These are phyloP conservation scores for Verticillium isaacii DNA, from an alignment of 2,329 filamentous ascomycete species.

Conservation along the genomic window DNA sequence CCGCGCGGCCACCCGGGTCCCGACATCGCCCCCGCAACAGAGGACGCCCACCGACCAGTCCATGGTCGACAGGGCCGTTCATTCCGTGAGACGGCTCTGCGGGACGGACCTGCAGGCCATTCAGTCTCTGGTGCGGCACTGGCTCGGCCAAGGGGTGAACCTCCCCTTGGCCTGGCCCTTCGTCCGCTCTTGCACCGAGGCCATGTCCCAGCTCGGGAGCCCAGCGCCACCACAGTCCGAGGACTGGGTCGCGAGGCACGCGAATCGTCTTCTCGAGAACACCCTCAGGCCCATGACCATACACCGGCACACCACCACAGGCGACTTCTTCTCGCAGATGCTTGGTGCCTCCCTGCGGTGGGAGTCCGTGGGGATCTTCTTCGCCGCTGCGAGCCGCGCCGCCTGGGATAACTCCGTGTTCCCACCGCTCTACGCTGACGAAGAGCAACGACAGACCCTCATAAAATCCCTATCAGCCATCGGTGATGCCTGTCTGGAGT, in stretches of 20 bases:
- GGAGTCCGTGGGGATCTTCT: conserved; percentile 19
- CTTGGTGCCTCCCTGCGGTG: conserved; percentile 12
- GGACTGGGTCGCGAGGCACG: not conserved
- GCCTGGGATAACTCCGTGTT: conserved; percentile 9
- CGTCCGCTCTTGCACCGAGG: not conserved
- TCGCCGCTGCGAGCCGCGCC: conserved; percentile 17
- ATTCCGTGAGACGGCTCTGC: not conserved
- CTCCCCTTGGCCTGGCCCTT: not conserved
- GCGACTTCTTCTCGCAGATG: conserved; percentile 12
- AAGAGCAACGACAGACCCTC: conserved; percentile 9
- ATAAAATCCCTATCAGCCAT: conserved; percentile 12
- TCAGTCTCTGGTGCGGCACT: not conserved
- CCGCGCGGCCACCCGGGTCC: not conserved
- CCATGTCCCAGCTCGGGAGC: not conserved
- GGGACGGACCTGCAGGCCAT: not conserved
- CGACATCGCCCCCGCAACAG: too few relatives aligned
- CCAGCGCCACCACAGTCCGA: not conserved
- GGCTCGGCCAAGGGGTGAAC: not conserved
- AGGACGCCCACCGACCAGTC: not conserved
- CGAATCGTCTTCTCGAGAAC: not conserved
- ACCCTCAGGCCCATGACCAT: not conserved
- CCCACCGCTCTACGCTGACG: conserved; percentile 2
- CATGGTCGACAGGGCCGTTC: not conserved
- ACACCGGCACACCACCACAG: conserved; percentile 1
- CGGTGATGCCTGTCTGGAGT: conserved; percentile 18